Evolutionary conservation across 345 rosid genomes (phyloP).

Genomic region (Populus euphratica): DNA sequence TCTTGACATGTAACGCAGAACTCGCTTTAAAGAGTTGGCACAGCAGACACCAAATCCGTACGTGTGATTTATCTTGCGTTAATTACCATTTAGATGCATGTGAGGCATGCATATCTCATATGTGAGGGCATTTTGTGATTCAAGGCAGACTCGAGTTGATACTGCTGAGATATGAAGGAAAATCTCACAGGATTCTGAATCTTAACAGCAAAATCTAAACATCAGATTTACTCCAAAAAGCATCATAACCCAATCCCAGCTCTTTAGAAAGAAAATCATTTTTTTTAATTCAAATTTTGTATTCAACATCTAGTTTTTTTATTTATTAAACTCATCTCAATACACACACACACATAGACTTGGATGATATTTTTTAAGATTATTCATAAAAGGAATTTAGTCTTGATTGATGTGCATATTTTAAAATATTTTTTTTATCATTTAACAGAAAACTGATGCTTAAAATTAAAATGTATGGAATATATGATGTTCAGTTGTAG

Average conservation of each 20-base stretch:
- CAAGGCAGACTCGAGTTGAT: constrained; percentile 27
- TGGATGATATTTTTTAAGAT: too few species aligned
- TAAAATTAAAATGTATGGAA: too few species aligned
- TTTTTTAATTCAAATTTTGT: too few species aligned
- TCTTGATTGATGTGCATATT: too few species aligned
- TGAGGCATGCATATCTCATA: constrained; percentile 34
- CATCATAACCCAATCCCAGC: background rate
- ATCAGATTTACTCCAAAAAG: background rate
- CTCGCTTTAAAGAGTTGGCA: background rate
- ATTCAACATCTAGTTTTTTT: too few species aligned
- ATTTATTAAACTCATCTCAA: too few species aligned
- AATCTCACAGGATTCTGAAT: background rate
- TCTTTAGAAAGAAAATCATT: background rate
- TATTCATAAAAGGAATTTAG: too few species aligned
- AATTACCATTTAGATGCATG: background rate
- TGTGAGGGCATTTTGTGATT: constrained; percentile 24
- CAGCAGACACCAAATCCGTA: constrained; percentile 15
- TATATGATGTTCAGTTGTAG: too few species aligned
- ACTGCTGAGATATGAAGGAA: constrained; percentile 33
- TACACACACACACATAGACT: too few species aligned
- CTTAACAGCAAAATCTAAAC: background rate
- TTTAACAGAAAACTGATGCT: too few species aligned
- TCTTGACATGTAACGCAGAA: background rate
- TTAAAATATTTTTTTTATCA: too few species aligned
- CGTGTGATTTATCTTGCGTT: background rate